phyloP scores from a whole-genome alignment of 2,329 filamentous ascomycete genomes.

The Escovopsis sp. region DNA sequence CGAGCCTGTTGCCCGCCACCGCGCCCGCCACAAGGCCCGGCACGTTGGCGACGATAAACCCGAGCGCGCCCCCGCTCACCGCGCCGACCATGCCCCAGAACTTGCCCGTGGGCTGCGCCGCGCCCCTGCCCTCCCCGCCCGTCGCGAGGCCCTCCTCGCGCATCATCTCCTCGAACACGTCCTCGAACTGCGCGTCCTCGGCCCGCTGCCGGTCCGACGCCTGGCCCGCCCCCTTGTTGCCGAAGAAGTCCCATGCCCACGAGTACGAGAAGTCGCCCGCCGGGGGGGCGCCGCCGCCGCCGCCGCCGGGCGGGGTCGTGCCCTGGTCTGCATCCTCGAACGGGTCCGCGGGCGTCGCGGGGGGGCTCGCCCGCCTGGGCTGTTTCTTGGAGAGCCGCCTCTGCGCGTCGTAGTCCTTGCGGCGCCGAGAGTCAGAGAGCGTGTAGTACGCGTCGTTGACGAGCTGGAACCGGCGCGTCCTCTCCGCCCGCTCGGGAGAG shows the following conservation, averaged over 20 bases:
- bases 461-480: constrained; percentile 80
- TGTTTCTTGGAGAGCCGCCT: constrained; percentile 17
- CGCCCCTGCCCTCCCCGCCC: constrained; percentile 38
- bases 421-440: constrained; percentile 62
- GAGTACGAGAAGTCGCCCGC: constrained; percentile 45
- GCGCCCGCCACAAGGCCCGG: constrained; percentile 79
- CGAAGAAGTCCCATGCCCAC: constrained; percentile 60
- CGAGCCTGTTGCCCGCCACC: constrained; percentile 84
- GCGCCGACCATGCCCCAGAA: constrained; percentile 86
- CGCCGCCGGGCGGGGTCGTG: no score
- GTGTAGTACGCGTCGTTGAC: constrained; percentile 92
- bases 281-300: constrained; percentile 13
- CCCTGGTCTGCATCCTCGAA: constrained; percentile 32
- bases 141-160: constrained; percentile 72
- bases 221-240: constrained; percentile 16
- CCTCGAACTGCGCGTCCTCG: constrained; percentile 72
- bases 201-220: constrained; percentile 35
- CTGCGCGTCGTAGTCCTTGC: constrained; percentile 72
- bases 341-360: constrained; percentile 21
- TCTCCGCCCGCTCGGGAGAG: constrained; percentile 65
- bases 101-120: constrained; percentile 45
- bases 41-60: constrained; percentile 90
- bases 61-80: constrained; percentile 73
- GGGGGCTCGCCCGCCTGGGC: constrained; percentile 2
- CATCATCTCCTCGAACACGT: constrained; percentile 83